phyloP scores from a whole-genome alignment of 768 basidiomycete genomes.

The Phlebiopsis flavidoalba region DNA sequence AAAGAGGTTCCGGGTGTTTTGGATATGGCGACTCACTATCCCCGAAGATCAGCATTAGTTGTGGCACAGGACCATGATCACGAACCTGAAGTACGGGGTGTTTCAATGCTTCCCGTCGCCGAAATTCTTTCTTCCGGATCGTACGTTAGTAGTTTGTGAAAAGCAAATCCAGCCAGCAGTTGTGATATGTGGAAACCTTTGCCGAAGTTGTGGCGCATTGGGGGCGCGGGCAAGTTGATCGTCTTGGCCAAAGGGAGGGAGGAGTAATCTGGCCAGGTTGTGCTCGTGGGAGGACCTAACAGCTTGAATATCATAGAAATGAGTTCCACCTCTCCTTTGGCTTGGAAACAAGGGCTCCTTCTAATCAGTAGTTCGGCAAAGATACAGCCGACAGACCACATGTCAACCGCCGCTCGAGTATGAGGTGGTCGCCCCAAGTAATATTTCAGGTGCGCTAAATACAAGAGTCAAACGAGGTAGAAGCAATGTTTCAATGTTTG shows the following conservation, averaged over 20 bases:
- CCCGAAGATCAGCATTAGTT: background rate
- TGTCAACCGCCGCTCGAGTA: constrained; percentile 95
- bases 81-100: constrained; percentile 92
- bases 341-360: constrained; percentile 95
- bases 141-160: constrained; percentile 76
- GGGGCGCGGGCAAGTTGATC: constrained; percentile 68
- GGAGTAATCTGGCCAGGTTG: constrained; percentile 83
- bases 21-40: constrained; percentile 87
- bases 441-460: constrained; percentile 88
- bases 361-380: constrained; percentile 92
- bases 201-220: constrained; percentile 71
- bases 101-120: constrained; percentile 82
- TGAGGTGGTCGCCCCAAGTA: constrained; percentile 86
- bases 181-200: constrained; percentile 83
- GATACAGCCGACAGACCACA: constrained; percentile 99
- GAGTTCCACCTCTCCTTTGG: constrained; percentile 92
- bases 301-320: constrained; percentile 93
- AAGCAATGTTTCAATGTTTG: constrained; percentile 8
- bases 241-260: constrained; percentile 78
- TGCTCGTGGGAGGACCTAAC: constrained; percentile 85
- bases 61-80: background rate
- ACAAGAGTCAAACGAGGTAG: constrained; percentile 9
- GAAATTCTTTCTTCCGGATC: constrained; percentile 84
- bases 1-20: constrained; percentile 94
- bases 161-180: constrained; percentile 82